Evolutionary conservation across 2,329 filamentous ascomycete genomes (phyloP).

Genomic region (Penicillium carneum): DNA sequence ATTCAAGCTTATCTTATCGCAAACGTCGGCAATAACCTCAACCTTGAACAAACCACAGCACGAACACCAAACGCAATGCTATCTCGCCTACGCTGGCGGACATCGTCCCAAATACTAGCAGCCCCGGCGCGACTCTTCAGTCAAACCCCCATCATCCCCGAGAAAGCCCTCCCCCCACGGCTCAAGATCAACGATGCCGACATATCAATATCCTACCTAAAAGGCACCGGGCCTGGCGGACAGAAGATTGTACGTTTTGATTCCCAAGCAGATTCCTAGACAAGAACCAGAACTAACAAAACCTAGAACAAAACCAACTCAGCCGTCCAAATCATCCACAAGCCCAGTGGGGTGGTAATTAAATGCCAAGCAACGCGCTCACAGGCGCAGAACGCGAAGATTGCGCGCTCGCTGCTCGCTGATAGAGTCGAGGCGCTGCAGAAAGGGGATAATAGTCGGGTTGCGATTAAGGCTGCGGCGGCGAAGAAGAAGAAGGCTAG

Average conservation of each 20-base stretch:
- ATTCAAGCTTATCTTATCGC: slow-evolving; percentile 29
- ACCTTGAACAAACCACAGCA: slow-evolving; percentile 1
- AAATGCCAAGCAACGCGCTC: slow-evolving; percentile 93
- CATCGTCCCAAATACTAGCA: not conserved
- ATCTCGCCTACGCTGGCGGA: slow-evolving; percentile 5
- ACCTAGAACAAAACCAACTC: slow-evolving; percentile 89
- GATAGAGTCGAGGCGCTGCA: slow-evolving; percentile 76
- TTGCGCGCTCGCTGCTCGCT: slow-evolving; percentile 78
- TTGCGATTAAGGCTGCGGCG: slow-evolving; percentile 79
- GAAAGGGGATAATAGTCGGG: slow-evolving; percentile 78
- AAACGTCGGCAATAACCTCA: slow-evolving; percentile 8
- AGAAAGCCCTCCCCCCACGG: slow-evolving; percentile 76
- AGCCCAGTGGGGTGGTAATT: slow-evolving; percentile 88
- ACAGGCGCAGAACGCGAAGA: slow-evolving; percentile 83
- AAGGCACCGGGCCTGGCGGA: slow-evolving; percentile 88
- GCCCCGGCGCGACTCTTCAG: slow-evolving; percentile 33
- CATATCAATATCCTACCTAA: slow-evolving; percentile 84
- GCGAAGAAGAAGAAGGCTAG: slow-evolving; percentile 69
- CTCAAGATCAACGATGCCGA: slow-evolving; percentile 78
- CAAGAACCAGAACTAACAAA: slow-evolving; percentile 5
- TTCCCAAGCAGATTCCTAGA: not conserved
- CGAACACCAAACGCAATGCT: slow-evolving; percentile 19
- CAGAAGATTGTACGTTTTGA: slow-evolving; percentile 80
- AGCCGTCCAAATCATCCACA: slow-evolving; percentile 89
- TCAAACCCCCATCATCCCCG: slow-evolving; percentile 30